Evolutionary conservation across 441 rosid species (phyloP), one percentile per base, ranked within the genome.

Genomic region (Adansonia gregorii): DNA sequence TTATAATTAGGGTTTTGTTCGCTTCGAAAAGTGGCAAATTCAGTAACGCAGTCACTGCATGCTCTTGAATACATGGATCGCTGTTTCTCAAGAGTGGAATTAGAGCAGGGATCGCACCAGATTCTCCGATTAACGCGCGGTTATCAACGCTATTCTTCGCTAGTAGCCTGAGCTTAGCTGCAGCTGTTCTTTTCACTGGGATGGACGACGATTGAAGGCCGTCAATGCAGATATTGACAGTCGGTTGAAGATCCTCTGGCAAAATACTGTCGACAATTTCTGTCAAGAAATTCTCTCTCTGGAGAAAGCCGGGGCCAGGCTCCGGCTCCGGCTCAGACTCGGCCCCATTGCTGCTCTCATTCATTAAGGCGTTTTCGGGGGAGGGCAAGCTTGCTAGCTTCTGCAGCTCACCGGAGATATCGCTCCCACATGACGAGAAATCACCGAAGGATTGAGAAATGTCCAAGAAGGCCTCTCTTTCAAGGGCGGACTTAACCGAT

Each of bases 61-160:
- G 95, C 82, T 94, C 97, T 67, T 94, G 98, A 3, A 96, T 91
- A 94, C 90, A 87, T 0, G 98, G 94, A 80, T 95, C 98, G 76
- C 82, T 89, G 76, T 91, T 90, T 8, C 91, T 88, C 2, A 95
- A 90, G 27, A 93, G 93, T 11, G 97, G 97, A 14, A 93, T 84
- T 51, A 95, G 75, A 56, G 91, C 90, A 43, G 94, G 94, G 43
- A 95, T 81, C 19, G 97, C 95, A 11, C 98, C 98, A 19, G 94
- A 93, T 81, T 93, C 98, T 0, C 95, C 98, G 1, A 95, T 93
- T 49, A 95, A 74, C 14, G 83, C 93, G 6, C 97, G 91, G 52
- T 93, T 93, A 48, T 93, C 98, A 1, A 95, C 78, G 64, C 94
- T 87, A 76, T 95, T 92, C 90, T 95, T 95, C 1, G 98, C 98